phyloP scores from a whole-genome alignment of 345 rosid genomes.

The Lepidium aucheri region DNA sequence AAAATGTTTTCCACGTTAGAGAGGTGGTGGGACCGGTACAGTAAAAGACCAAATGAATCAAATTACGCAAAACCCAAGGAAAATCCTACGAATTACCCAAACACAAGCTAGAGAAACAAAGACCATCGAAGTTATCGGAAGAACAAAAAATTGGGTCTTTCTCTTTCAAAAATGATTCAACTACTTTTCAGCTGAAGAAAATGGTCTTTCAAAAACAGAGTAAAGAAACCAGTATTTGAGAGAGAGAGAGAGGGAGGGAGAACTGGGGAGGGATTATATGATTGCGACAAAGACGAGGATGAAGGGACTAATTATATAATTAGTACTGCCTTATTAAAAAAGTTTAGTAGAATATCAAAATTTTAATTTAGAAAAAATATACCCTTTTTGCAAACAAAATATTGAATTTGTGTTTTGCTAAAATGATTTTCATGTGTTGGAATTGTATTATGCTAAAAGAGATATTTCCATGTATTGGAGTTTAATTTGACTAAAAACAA shows the following conservation, averaged over 20 bases:
- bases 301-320: no score
- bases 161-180: not conserved
- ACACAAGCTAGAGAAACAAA: not conserved
- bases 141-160: not conserved
- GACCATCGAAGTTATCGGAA: not conserved
- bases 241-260: not conserved
- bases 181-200: not conserved
- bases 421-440: no score
- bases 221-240: not conserved
- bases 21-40: slow-evolving; percentile 2
- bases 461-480: no score
- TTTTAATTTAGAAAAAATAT: no score
- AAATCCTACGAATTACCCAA: not conserved
- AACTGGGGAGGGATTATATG: not conserved
- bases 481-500: no score
- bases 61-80: not conserved
- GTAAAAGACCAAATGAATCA: not conserved
- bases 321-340: no score
- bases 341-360: no score
- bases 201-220: not conserved
- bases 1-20: slow-evolving; percentile 12
- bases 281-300: not conserved
- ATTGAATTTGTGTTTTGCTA: no score
- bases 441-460: no score
- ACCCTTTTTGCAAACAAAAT: no score